Evolutionary conservation across 768 basidiomycete genomes (phyloP).

Genomic region (Chlorophyllum brunneum): DNA sequence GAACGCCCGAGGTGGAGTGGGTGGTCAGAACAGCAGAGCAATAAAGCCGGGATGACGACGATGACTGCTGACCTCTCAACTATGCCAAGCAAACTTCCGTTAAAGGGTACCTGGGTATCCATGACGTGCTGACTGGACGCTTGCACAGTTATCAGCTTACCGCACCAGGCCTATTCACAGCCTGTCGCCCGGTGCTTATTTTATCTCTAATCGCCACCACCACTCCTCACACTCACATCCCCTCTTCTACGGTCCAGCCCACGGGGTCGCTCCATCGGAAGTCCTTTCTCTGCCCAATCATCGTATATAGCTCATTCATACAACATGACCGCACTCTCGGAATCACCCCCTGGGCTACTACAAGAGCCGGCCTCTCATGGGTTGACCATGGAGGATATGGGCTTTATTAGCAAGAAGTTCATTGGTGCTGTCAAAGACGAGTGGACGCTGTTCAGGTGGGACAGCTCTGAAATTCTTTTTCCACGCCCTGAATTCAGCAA

Average conservation of each 20-base stretch:
- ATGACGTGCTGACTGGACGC: no score
- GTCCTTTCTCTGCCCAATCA: neutral
- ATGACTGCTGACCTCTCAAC: no score
- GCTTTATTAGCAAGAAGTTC: constrained; percentile 32
- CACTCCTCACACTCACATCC: neutral
- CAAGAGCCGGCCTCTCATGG: neutral
- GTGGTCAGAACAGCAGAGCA: no score
- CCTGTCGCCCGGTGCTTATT: neutral
- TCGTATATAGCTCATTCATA: neutral
- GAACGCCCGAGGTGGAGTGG: no score
- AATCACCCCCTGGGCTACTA: neutral
- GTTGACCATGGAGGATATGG: constrained; percentile 16
- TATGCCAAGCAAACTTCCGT: no score
- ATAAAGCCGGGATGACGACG: no score
- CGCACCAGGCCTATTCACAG: no score
- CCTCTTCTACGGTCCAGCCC: neutral
- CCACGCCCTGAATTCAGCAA: constrained; percentile 9
- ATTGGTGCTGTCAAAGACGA: constrained; percentile 84
- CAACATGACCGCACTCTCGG: neutral
- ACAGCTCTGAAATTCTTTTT: neutral
- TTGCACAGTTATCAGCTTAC: no score
- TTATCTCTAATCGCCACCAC: neutral
- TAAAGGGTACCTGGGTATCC: no score
- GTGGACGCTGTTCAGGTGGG: constrained; percentile 77
- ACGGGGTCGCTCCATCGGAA: no score